These are phyloP conservation scores for Backusella parvicylindrica DNA, from an alignment of 192 early-diverging fungal genomes.

Conservation along the genomic window DNA sequence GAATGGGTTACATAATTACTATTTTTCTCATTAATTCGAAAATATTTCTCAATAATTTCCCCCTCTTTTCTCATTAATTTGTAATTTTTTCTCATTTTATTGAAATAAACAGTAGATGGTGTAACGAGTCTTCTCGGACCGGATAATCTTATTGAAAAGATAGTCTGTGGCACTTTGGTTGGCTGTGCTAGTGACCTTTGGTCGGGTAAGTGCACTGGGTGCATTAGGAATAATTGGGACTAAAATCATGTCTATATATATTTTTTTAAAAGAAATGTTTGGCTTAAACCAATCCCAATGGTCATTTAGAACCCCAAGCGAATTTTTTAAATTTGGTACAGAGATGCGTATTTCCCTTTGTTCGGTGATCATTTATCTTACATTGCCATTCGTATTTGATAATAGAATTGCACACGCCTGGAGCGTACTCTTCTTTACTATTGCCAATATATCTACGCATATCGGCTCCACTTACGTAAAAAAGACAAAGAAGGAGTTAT, in stretches of 20 bases:
- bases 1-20: too few species aligned
- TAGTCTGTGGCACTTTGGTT: not conserved
- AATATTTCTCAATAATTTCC: too few species aligned
- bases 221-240: too few species aligned
- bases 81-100: too few species aligned
- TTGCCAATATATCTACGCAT: not conserved
- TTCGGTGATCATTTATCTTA: not conserved
- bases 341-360: not conserved
- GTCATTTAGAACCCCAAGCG: not conserved
- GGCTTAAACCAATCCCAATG: not conserved
- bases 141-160: not conserved
- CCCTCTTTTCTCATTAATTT: too few species aligned
- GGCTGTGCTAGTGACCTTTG: not conserved
- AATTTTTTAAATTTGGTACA: not conserved
- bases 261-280: not conserved
- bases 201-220: not conserved
- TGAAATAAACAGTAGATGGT: too few species aligned
- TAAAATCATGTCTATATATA: too few species aligned
- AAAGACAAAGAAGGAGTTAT: not conserved
- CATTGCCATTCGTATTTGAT: not conserved
- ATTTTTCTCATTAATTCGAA: too few species aligned
- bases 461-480: not conserved
- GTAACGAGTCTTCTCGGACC: not conserved
- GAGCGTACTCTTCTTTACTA: not conserved
- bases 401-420: not conserved